These are phyloP conservation scores for Penicillium janthinellum DNA, from an alignment of 2,329 filamentous ascomycete species.

Conservation along the genomic window DNA sequence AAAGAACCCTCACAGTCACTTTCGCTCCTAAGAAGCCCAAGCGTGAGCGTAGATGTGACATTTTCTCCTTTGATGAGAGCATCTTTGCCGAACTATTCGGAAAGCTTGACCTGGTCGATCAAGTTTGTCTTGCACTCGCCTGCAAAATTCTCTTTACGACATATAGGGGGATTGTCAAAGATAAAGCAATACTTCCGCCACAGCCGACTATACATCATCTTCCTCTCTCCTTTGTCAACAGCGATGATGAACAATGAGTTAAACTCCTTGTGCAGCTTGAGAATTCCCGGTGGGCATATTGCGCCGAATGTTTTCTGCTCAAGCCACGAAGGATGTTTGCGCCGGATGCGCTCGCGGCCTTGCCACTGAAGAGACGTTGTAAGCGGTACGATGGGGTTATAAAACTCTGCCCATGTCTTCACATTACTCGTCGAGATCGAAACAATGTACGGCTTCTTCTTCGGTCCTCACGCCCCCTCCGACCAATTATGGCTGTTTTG, in stretches of 20 bases:
- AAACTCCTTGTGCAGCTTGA: slow-evolving; percentile 17
- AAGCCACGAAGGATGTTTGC: slow-evolving; percentile 14
- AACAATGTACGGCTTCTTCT: slow-evolving; percentile 10
- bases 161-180: slow-evolving; percentile 7
- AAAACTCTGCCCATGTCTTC: slow-evolving; percentile 16
- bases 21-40: background rate
- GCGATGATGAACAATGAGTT: slow-evolving; percentile 5
- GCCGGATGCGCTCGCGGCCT: background rate
- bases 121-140: slow-evolving; percentile 17
- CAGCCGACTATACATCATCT: background rate
- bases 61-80: slow-evolving; percentile 6
- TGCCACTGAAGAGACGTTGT: slow-evolving; percentile 12
- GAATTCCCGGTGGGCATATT: slow-evolving; percentile 15
- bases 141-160: slow-evolving; percentile 16
- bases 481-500: slow-evolving; percentile 7
- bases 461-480: background rate
- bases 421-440: slow-evolving; percentile 13
- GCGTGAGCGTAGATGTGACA: background rate
- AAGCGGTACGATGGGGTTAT: slow-evolving; percentile 9
- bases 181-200: background rate
- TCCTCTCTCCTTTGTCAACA: slow-evolving; percentile 15
- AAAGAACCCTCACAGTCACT: background rate
- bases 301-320: slow-evolving; percentile 16
- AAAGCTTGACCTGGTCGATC: slow-evolving; percentile 11
- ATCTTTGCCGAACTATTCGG: slow-evolving; percentile 9